Evolutionary conservation across 1,139 yeast genomes (phyloP).

Genomic region (Kluyveromyces sp.): DNA sequence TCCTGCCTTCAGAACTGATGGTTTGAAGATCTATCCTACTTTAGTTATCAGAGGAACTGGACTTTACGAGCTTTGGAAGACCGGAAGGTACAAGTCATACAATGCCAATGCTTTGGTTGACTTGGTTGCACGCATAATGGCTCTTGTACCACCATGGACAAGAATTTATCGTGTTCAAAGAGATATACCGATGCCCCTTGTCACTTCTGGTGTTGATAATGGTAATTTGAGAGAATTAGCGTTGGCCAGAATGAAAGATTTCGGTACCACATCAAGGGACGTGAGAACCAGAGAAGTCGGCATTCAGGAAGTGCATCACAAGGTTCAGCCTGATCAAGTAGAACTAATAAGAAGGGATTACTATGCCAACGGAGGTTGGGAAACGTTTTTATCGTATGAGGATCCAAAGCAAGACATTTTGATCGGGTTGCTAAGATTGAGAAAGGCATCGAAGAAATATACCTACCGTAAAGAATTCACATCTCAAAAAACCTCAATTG

Average conservation of each 20-base stretch:
- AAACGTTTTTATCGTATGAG: slow-evolving; percentile 90
- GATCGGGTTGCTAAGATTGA: slow-evolving; percentile 79
- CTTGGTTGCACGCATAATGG: slow-evolving; percentile 88
- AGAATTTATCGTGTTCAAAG: slow-evolving; percentile 97
- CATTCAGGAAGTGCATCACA: slow-evolving; percentile 95
- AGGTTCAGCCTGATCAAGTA: slow-evolving; percentile 95
- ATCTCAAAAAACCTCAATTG: slow-evolving; percentile 80
- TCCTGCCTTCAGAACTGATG: slow-evolving; percentile 96
- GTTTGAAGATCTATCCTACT: slow-evolving; percentile 91
- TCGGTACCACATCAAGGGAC: slow-evolving; percentile 93
- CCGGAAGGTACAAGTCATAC: slow-evolving; percentile 88
- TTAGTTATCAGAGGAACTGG: slow-evolving; percentile 97
- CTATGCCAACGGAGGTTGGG: slow-evolving; percentile 99
- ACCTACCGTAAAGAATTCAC: slow-evolving; percentile 88
- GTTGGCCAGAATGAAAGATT: slow-evolving; percentile 94
- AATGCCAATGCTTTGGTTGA: slow-evolving; percentile 93
- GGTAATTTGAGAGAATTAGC: slow-evolving; percentile 96
- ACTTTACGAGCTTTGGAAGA: slow-evolving; percentile 92
- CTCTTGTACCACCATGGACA: slow-evolving; percentile 98
- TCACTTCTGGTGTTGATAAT: slow-evolving; percentile 95
- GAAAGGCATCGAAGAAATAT: slow-evolving; percentile 83
- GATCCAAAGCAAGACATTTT: slow-evolving; percentile 96
- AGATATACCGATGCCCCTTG: slow-evolving; percentile 99
- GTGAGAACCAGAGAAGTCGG: slow-evolving; percentile 99
- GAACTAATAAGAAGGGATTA: slow-evolving; percentile 93